Conservation (phyloP, 2,329 filamentous ascomycete genomes). For the Aureobasidium sp. region DNA sequence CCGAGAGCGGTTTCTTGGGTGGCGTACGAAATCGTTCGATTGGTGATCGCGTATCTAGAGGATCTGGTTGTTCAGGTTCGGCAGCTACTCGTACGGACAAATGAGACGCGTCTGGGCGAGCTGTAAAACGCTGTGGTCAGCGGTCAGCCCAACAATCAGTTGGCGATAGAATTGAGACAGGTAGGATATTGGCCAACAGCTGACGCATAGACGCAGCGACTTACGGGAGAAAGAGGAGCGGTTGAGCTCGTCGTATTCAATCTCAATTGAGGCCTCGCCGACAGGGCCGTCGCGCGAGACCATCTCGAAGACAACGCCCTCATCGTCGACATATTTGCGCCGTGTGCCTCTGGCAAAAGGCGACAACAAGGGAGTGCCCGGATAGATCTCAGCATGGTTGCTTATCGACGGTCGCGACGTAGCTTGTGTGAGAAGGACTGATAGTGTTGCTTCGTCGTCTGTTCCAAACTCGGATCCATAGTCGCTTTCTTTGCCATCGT, state of each 20-base stretch:
- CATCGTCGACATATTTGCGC: constrained; percentile 17
- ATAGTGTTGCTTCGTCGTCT: constrained; percentile 49
- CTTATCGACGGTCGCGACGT: constrained; percentile 24
- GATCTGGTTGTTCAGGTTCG: constrained; percentile 17
- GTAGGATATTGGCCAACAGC: background rate
- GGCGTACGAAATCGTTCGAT: constrained; percentile 71
- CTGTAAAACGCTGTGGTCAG: constrained; percentile 33
- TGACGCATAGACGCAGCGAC: constrained; percentile 12
- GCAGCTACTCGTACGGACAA: constrained; percentile 19
- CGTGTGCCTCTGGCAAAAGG: constrained; percentile 1
- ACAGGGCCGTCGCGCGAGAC: constrained; percentile 17
- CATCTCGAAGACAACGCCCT: constrained; percentile 17
- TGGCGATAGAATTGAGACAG: too few species aligned
- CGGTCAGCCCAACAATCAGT: constrained; percentile 27
- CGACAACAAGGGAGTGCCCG: background rate
- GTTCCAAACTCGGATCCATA: constrained; percentile 58
- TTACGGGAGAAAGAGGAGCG: constrained; percentile 28
- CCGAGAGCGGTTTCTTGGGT: constrained; percentile 72
- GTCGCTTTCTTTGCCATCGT: constrained; percentile 39
- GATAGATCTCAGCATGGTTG: background rate
- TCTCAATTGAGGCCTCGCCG: constrained; percentile 30
- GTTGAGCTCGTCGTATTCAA: constrained; percentile 36
- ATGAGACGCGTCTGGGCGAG: constrained; percentile 23
- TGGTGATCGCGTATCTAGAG: constrained; percentile 50
- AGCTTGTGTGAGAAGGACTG: constrained; percentile 43